These are phyloP conservation scores for Dryas octopetala DNA, from an alignment of 306 rosid genomes.

Conservation along the genomic window DNA sequence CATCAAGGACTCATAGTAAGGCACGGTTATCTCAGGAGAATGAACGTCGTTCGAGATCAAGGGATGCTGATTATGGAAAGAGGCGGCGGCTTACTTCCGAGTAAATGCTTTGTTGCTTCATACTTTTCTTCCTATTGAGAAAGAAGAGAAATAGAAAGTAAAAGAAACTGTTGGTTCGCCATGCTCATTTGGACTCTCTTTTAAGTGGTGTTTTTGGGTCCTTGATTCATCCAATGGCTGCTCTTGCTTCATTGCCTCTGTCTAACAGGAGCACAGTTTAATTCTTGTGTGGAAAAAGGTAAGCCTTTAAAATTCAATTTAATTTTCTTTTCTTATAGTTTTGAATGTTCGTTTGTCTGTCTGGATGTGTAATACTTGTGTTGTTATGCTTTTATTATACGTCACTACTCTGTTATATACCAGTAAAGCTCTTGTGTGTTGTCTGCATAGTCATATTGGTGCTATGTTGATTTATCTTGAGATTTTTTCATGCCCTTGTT, in stretches of 20 bases:
- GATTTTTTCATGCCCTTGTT: background rate
- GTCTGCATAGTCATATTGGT: background rate
- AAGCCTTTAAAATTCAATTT: conserved; percentile 25
- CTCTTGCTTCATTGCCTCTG: conserved; percentile 36
- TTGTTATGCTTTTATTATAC: conserved; percentile 1
- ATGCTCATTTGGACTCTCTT: conserved; percentile 43
- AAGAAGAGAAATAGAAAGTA: conserved; percentile 31
- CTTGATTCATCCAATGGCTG: conserved; percentile 47
- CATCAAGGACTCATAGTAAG: conserved; percentile 80
- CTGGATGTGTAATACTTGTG: background rate
- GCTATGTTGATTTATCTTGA: background rate
- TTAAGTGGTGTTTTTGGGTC: conserved; percentile 36
- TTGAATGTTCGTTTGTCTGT: background rate
- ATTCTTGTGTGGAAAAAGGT: conserved; percentile 42
- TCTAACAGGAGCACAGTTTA: conserved; percentile 35
- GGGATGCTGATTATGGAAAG: conserved; percentile 95
- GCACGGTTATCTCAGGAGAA: conserved; percentile 71
- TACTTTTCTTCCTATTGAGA: conserved; percentile 31
- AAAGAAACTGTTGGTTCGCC: conserved; percentile 34
- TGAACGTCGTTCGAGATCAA: conserved; percentile 79
- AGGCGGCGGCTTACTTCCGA: conserved; percentile 87
- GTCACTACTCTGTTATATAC: background rate
- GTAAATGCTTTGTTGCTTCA: conserved; percentile 37
- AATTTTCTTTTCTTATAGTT: background rate
- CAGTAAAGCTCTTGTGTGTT: background rate